Evolutionary conservation across 1,139 yeast species (phyloP), one percentile per base, ranked within the genome.

Genomic region (Pneumocystis carinii): DNA sequence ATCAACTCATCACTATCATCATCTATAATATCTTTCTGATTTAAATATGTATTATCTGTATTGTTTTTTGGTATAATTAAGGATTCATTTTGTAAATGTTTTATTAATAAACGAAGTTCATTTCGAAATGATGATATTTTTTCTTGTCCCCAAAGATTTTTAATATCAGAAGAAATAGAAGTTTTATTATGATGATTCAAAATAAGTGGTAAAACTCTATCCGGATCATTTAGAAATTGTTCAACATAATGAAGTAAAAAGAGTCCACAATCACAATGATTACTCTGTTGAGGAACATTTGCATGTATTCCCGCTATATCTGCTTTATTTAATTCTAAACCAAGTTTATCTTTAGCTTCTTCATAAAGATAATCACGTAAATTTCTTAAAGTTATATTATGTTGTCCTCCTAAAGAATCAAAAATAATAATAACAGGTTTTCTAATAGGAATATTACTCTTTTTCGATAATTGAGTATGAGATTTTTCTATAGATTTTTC

Each of bases 261-360:
- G 29, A 94, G 83, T 0, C 99, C 99, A 75, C 99, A 94, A 72
- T 94, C 98, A 71, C 90, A 88, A 74, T 85, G 84, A 72, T 94
- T 94, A 61, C 84, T 83, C 71, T 94, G 99, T 66, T 81, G 83
- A 0, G 97, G 96, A 0, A 90, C 95, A 19, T 76, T 71, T 5
- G 87, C 86, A 3, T 78, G 75, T 63, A 77, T 74, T 62, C 76
- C 72, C 60, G 72, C 64, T 41, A 80, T 75, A 61, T 77, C 78
- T 4, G 75, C 73, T n/a, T 77, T 77, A 17, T 75, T 74, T 7
- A 88, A 70, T 0, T 75, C 77, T 2, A 86, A 68, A 0, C 75
- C 75, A 67, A 82, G 79, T 69, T 82, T 84, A 58, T 86, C 92
- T 66, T 78, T 76, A 27, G 95, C 92, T 72, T 86, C 89, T 4